phyloP scores from a whole-genome alignment of 2,329 filamentous ascomycete species.

The Teratosphaeriaceae sp. region DNA sequence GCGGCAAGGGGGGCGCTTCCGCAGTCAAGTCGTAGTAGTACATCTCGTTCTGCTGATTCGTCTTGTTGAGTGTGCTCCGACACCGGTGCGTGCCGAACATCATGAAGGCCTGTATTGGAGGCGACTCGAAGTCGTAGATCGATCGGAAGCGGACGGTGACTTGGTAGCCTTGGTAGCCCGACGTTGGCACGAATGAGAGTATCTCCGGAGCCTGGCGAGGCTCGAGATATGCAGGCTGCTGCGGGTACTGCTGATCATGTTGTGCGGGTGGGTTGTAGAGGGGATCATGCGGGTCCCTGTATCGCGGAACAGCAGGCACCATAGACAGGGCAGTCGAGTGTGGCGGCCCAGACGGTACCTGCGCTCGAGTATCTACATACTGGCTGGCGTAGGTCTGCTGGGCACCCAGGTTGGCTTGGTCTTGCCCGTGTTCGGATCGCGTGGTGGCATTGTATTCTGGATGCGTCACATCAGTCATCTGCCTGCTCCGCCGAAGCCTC shows the following conservation, averaged over 20 bases:
- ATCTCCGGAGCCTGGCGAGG: slow-evolving; percentile 57
- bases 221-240: slow-evolving; percentile 61
- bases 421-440: slow-evolving; percentile 52
- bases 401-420: slow-evolving; percentile 40
- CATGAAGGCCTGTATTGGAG: slow-evolving; percentile 49
- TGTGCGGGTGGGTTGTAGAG: slow-evolving; percentile 28
- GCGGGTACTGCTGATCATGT: slow-evolving; percentile 53
- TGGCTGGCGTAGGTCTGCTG: slow-evolving; percentile 44
- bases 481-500: slow-evolving; percentile 22
- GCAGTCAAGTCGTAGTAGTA: slow-evolving; percentile 67
- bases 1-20: slow-evolving; percentile 61
- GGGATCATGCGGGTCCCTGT: slow-evolving; percentile 43
- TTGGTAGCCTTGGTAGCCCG: slow-evolving; percentile 63
- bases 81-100: slow-evolving; percentile 75
- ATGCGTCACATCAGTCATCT: slow-evolving; percentile 44
- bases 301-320: slow-evolving; percentile 35
- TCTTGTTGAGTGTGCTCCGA: slow-evolving; percentile 58
- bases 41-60: slow-evolving; percentile 46
- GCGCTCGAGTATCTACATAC: slow-evolving; percentile 44
- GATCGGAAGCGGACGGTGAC: slow-evolving; percentile 69
- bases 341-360: slow-evolving; percentile 43
- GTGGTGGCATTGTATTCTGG: slow-evolving; percentile 50
- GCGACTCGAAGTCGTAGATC: slow-evolving; percentile 63
- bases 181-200: slow-evolving; percentile 61
- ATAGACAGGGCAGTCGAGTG: slow-evolving; percentile 38